These are phyloP conservation scores for Trichoderma aggressivum DNA, from an alignment of 2,329 filamentous ascomycete genomes.

Conservation along the genomic window DNA sequence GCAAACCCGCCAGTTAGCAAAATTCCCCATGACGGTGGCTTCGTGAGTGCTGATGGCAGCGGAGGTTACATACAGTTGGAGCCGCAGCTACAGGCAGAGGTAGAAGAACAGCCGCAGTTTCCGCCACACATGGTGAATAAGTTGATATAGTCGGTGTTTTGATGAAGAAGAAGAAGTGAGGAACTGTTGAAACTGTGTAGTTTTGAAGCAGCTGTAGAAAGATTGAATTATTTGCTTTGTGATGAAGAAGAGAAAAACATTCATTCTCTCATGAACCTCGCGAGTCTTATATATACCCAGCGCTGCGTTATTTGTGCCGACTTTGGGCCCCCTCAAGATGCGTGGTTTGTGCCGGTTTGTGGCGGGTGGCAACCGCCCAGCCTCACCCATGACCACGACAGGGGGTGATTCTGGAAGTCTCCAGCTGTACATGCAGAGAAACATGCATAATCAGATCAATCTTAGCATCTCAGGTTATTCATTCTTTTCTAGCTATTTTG, in stretches of 20 bases:
- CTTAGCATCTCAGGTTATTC: neutral
- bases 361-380: constrained; percentile 1
- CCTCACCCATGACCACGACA: neutral
- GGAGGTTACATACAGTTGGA: constrained; percentile 31
- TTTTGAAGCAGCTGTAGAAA: neutral
- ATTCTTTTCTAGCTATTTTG: neutral
- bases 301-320: constrained; percentile 4
- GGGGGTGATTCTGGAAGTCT: neutral
- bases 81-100: constrained; percentile 37
- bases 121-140: constrained; percentile 33
- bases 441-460: neutral
- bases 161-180: neutral
- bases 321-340: neutral
- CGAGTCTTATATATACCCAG: constrained; percentile 17
- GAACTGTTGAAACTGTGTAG: neutral
- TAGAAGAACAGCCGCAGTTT: constrained; percentile 36
- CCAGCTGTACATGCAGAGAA: neutral
- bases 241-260: neutral
- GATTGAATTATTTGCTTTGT: neutral
- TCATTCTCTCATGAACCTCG: neutral
- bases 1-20: constrained; percentile 17
- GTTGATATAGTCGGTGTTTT: constrained; percentile 10
- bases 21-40: neutral
- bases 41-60: neutral
- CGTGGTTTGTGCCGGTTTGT: constrained; percentile 19